Evolutionary conservation across 2,329 filamentous ascomycete genomes (phyloP), one percentile per base, ranked within the genome.

Genomic region (Apiospora saccharicola): DNA sequence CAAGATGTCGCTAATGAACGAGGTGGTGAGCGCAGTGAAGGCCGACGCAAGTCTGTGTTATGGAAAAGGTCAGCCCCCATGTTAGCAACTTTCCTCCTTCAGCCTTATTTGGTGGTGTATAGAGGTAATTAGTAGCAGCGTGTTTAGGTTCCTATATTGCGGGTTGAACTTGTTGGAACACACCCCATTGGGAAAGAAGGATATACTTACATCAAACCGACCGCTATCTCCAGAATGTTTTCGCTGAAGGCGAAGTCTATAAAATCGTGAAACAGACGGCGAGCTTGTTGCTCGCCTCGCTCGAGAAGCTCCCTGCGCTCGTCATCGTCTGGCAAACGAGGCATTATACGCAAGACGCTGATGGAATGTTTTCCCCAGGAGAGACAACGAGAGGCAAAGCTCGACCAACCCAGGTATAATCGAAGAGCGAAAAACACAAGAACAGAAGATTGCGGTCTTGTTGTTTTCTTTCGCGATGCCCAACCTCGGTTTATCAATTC

Each of bases 151-250:
- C 7, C 6, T n/a, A 37, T 37, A 61, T 34, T 30, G 22, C 46
- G 16, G 16, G 30, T 1, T 30, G 7, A 12, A 12, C 16, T 16
- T 7, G 19, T 37, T 37, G 30, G 53, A 22, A 22, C 7, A 22
- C 3, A 4, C 19, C 16, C 16, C 7, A 22, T 34, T 37, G 19
- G 53, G 26, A 30, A 22, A n/a, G 53, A 10, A 69, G 37, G 34
- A 8, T 2, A n/a, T 22, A 81, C 85, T 80, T 78, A 93, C 91
- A 94, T 94, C 75, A 94, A 83, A 75, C 92, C 92, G 76, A 94
- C 90, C 22, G 92, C 92, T 73, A 94, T 92, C 80, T 94, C 90
- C 37, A 94, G 86, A 68, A 94, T 92, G 76, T 94, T 94, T 72
- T 93, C 92, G 75, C 92, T 89, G 71, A 93, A 88, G 0, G 91